Percentiles rank a stretch among this genome's conserved stretches.
Conservation (phyloP, 306 rosid genomes). For the Corylus avellana region DNA sequence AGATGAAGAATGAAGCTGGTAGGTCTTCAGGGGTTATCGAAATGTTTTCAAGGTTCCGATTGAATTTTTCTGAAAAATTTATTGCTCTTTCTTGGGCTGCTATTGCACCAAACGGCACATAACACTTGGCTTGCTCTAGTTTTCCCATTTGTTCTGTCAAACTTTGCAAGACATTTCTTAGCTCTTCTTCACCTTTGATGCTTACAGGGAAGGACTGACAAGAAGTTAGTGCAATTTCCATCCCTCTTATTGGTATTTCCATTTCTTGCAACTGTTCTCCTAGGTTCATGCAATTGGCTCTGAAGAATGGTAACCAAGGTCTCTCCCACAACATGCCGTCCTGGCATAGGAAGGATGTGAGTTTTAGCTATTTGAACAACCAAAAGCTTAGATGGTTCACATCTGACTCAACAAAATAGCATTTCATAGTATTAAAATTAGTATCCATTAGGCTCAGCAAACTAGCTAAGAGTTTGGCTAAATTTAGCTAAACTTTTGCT, state of each 20-base stretch:
- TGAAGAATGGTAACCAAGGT: constrained; percentile 31
- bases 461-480: no score
- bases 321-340: constrained; percentile 67
- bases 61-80: constrained; percentile 20
- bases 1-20: constrained; percentile 58
- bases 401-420: no score
- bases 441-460: no score
- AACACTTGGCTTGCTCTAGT: constrained; percentile 42
- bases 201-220: constrained; percentile 44
- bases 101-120: constrained; percentile 37
- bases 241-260: constrained; percentile 58
- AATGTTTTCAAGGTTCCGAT: constrained; percentile 26
- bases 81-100: constrained; percentile 36
- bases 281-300: constrained; percentile 25
- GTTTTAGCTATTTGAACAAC: neutral
- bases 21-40: constrained; percentile 37
- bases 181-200: constrained; percentile 50
- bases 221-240: constrained; percentile 62
- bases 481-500: no score
- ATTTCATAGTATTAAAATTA: no score
- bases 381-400: neutral
- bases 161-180: constrained; percentile 34
- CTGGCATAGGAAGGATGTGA: constrained; percentile 28
- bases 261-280: constrained; percentile 45
- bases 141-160: constrained; percentile 40